A percentile compares a stretch with the other conserved stretches of the same genome.
Conservation (phyloP, 2,329 filamentous ascomycete species). For the Beauveria asiatica region DNA sequence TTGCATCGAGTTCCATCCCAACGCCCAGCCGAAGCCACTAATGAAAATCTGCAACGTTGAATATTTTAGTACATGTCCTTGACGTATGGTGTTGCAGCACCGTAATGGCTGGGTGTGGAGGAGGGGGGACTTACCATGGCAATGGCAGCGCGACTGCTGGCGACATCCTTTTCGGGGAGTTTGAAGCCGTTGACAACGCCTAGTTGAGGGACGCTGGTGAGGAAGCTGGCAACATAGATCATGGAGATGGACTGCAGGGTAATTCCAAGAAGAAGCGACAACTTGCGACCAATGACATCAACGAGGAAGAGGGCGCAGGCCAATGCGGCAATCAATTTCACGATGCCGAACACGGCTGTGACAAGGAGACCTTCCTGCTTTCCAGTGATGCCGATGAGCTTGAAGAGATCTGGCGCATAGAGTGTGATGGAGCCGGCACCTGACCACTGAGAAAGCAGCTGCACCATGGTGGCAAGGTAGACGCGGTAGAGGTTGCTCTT, state of each 20-base stretch:
- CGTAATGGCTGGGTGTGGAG: not conserved
- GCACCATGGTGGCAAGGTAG: constrained; percentile 58
- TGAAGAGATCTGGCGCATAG: constrained; percentile 67
- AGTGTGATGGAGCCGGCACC: constrained; percentile 68
- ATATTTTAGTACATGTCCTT: too few species aligned
- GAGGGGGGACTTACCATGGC: constrained; percentile 43
- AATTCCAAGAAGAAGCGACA: constrained; percentile 52
- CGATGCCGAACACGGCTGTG: constrained; percentile 66
- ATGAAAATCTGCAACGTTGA: constrained; percentile 44
- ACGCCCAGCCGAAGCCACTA: constrained; percentile 59
- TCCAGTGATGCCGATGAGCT: constrained; percentile 60
- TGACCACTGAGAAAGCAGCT: constrained; percentile 66
- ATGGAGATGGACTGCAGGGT: constrained; percentile 51
- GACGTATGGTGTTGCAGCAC: not conserved
- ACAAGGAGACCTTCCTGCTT: constrained; percentile 61
- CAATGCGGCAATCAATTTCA: constrained; percentile 61
- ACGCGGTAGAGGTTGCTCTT: constrained; percentile 66
- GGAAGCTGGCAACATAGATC: constrained; percentile 53
- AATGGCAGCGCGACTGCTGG: constrained; percentile 57
- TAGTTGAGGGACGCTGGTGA: constrained; percentile 53
- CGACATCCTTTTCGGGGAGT: constrained; percentile 39
- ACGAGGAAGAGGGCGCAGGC: constrained; percentile 70
- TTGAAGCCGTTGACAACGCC: constrained; percentile 39
- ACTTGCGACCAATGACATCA: constrained; percentile 69
- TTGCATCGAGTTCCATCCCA: constrained; percentile 69